Evolutionary conservation across 768 basidiomycete species (phyloP).

Genomic region (Hypholoma fasciculare): DNA sequence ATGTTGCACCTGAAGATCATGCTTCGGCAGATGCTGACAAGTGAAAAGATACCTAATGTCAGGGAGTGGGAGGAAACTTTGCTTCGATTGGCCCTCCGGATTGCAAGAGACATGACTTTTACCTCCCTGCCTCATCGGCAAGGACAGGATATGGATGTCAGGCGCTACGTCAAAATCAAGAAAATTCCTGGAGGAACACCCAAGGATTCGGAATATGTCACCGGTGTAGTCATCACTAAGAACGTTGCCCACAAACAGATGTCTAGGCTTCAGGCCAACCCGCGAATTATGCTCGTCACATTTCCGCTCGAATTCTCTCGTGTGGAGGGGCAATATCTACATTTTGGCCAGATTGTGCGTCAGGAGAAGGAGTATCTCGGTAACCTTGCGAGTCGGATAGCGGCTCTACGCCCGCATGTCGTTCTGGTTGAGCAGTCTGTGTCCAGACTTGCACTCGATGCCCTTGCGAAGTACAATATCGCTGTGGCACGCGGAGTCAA

Average conservation of each 20-base stretch:
- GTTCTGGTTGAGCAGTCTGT: conserved; percentile 92
- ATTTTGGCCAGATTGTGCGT: conserved; percentile 85
- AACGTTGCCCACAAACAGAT: conserved; percentile 97
- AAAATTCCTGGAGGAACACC: conserved; percentile 95
- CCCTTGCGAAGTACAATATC: conserved; percentile 80
- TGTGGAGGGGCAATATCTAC: conserved; percentile 89
- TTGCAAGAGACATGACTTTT: conserved; percentile 84
- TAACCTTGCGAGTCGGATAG: conserved; percentile 85
- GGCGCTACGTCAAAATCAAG: conserved; percentile 97
- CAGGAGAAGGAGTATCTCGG: conserved; percentile 94
- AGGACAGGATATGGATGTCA: conserved; percentile 93
- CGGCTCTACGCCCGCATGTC: conserved; percentile 89
- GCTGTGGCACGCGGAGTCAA: conserved; percentile 91
- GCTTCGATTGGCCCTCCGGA: conserved; percentile 77
- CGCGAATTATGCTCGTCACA: conserved; percentile 94
- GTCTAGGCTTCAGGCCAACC: conserved; percentile 79
- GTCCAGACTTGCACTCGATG: conserved; percentile 86
- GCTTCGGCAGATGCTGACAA: conserved; percentile 87
- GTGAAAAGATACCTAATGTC: conserved; percentile 79
- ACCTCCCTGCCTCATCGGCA: conserved; percentile 67
- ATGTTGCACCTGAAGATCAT: conserved; percentile 90
- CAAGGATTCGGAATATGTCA: conserved; percentile 93
- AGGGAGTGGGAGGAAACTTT: conserved; percentile 89
- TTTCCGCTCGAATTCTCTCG: conserved; percentile 95
- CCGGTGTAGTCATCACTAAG: conserved; percentile 96